Evolutionary conservation across 345 rosid genomes (phyloP), one percentile per base, ranked within the genome.

Genomic region (Raphanus sativus): DNA sequence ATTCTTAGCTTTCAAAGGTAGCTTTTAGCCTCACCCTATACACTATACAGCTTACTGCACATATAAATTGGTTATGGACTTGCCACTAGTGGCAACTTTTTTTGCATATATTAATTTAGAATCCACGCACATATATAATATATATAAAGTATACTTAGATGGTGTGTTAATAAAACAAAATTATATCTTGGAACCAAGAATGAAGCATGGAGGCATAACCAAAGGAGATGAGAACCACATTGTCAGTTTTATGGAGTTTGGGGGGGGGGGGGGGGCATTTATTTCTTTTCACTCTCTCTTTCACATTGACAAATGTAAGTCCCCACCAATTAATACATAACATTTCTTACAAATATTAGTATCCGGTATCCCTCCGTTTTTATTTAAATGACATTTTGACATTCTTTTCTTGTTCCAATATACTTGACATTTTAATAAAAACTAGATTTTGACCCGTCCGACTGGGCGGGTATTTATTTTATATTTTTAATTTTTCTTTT

Each of bases 1-100:
- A 72, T 72, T 78, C 69, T 67, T 67, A 78, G 77, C 73, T 74
- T 67, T 67, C 65, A 61, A 74, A 73, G 48, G 52, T 73, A 67
- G 69, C 79, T 55, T 75, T 79, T 80, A 79, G 79, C 82, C 82
- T 80, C 79, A 80, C 71, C 67, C 79, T 79, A 79, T 63, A 62
- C 69, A 48, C 78, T 62, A 61, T 54, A 74, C 82, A 68, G 9
- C 63, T 73, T 79, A 80, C 75, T 74, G 78, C 75, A 21, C 67
- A 74, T 74, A 54, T 79, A 79, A 69, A 74, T 80, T 80, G 56
- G 70, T 65, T 80, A 62, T 63, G 78, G 75, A 69, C 75, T 74
- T 67, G 17, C 75, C 64, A 73, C 81, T 66, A 72, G 63, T 58
- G 76, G 50, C 73, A 48, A 25, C 48, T 25, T 48, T 25, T 48